Evolutionary conservation across 2,329 filamentous ascomycete genomes (phyloP).

Genomic region (Volutella citrinella): DNA sequence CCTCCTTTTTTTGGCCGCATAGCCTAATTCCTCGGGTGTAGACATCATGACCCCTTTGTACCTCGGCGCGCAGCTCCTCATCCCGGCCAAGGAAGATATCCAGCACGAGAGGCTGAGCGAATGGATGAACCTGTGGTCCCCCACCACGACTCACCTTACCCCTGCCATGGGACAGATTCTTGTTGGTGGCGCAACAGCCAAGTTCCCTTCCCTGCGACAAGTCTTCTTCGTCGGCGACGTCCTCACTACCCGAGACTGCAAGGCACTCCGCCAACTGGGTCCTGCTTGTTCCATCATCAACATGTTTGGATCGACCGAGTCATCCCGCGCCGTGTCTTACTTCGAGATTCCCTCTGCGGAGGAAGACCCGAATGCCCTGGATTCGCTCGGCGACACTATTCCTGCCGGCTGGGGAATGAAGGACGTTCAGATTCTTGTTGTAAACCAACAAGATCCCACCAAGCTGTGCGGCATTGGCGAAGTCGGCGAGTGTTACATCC

Average conservation of each 20-base stretch:
- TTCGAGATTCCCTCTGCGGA: conserved; percentile 69
- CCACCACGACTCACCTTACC: conserved; percentile 84
- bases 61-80: conserved; percentile 73
- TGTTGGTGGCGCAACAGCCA: conserved; percentile 74
- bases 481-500: conserved; percentile 78
- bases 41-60: conserved; percentile 92
- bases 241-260: conserved; percentile 80
- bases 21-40: conserved; percentile 20
- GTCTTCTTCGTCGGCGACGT: conserved; percentile 94
- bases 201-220: conserved; percentile 73
- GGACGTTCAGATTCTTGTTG: conserved; percentile 83
- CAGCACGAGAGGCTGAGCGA: conserved; percentile 79
- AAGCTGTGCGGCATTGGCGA: conserved; percentile 77
- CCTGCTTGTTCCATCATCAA: conserved; percentile 74
- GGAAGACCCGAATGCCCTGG: conserved; percentile 53
- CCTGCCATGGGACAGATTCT: conserved; percentile 96
- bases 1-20: too few relatives aligned
- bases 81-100: conserved; percentile 81
- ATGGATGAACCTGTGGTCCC: conserved; percentile 76
- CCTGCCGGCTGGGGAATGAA: conserved; percentile 84
- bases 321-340: conserved; percentile 69
- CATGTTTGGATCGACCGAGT: conserved; percentile 55
- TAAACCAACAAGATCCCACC: conserved; percentile 64
- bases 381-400: conserved; percentile 62
- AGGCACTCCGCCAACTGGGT: conserved; percentile 70